A percentile compares a stretch with the other conserved stretches of the same genome.
phyloP scores from a whole-genome alignment of 805 yeast species.

The Millerago galiae region DNA sequence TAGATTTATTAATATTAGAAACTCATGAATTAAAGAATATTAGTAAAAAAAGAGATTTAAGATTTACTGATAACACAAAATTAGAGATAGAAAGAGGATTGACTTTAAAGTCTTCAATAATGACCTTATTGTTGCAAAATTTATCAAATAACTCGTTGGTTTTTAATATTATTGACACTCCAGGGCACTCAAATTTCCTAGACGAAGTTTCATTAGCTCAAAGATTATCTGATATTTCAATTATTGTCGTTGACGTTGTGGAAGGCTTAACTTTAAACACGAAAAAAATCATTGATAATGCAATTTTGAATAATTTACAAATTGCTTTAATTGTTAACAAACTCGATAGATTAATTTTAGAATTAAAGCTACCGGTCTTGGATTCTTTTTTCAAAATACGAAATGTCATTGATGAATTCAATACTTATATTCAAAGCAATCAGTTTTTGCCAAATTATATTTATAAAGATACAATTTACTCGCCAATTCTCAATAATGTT shows the following conservation, averaged over 20 bases:
- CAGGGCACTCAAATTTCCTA: slow-evolving; percentile 83
- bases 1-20: slow-evolving; percentile 61
- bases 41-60: slow-evolving; percentile 63
- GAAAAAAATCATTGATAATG: slow-evolving; percentile 44
- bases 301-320: slow-evolving; percentile 43
- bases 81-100: slow-evolving; percentile 68
- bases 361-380: slow-evolving; percentile 63
- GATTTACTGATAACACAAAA: slow-evolving; percentile 67
- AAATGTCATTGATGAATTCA: slow-evolving; percentile 56
- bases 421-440: slow-evolving; percentile 38
- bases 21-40: slow-evolving; percentile 46
- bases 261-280: slow-evolving; percentile 72
- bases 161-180: slow-evolving; percentile 71
- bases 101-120: slow-evolving; percentile 56
- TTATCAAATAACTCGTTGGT: slow-evolving; percentile 47
- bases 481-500: slow-evolving; percentile 64
- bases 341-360: slow-evolving; percentile 78
- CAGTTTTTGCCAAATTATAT: slow-evolving; percentile 23
- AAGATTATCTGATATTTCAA: slow-evolving; percentile 55
- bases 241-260: slow-evolving; percentile 73
- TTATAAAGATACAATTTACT: slow-evolving; percentile 23
- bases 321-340: slow-evolving; percentile 68
- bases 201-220: slow-evolving; percentile 65
- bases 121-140: slow-evolving; percentile 53
- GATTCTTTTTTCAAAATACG: slow-evolving; percentile 70